Evolutionary conservation across 225 moss, liverwort and hornwort species (phyloP), one percentile per base, ranked within the genome.

Genomic region (Physcomitrium patens): DNA sequence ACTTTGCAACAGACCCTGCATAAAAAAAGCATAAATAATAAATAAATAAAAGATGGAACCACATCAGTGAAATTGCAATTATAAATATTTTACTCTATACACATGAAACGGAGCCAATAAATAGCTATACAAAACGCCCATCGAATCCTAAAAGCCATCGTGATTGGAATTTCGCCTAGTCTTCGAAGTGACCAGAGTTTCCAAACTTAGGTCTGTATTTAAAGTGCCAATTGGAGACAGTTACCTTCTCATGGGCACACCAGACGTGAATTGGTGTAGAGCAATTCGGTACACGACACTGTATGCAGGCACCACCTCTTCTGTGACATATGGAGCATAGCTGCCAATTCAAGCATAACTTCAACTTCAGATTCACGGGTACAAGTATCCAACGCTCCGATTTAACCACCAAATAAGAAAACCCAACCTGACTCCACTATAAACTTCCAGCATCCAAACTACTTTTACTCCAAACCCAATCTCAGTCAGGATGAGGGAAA

Each of bases 171-270:
- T 37, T 37, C 31, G 31, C 31, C 7, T 37, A 0, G 5, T 37
- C 5, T 37, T 37, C 31, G 31, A 37, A 37, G 31, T 37, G 2
- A 37, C 5, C 31, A 37, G 31, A 37, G 31, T 7, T 37, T 37
- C 31, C 31, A 0, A 37, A 4, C 31, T 37, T 4, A 37, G 5
- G 7, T 37, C 31, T 37, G 31, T 37, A 7, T 37, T 37, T 37
- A 1, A 37, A 37, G 31, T 4, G 31, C 31, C 7, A 37, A 37
- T 37, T 37, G 31, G 31, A 37, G 31, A 37, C 7, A 68, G 42
- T 46, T 81, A 93, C 93, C 93, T 93, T 89, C 72, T 88, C 79
- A 80, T 91, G 84, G 9, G 93, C 93, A 71, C 93, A 93, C 93
- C 93, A 93, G 10, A 91, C 76, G 71, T 93, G 93, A 70, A 93